Conservation (phyloP, 352 stramenopile genomes). For the Phytophthora kernoviae region DNA sequence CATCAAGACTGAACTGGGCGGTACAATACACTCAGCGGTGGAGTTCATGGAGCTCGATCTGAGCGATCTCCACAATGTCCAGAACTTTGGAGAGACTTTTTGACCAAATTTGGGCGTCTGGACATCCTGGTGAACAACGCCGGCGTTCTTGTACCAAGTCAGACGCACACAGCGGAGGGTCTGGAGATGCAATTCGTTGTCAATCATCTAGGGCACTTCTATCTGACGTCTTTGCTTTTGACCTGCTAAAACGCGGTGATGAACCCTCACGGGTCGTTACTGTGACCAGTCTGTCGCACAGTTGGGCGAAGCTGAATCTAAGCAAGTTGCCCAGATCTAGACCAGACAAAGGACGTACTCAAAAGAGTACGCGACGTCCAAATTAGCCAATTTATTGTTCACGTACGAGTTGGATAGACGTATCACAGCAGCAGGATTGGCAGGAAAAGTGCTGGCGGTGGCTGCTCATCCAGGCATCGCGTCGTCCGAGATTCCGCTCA, state of each 20-base stretch:
- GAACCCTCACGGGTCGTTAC: constrained; percentile 36
- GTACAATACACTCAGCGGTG: constrained; percentile 5
- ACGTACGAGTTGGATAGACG: constrained; percentile 50
- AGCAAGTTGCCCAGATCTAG: constrained; percentile 30
- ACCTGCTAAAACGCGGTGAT: constrained; percentile 38
- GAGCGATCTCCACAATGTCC: constrained; percentile 40
- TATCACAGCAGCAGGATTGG: constrained; percentile 25
- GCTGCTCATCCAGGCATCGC: constrained; percentile 39
- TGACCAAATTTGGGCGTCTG: constrained; percentile 41
- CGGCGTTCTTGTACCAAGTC: constrained; percentile 41
- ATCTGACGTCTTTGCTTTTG: constrained; percentile 57
- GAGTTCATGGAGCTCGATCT: constrained; percentile 58
- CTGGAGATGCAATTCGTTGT: constrained; percentile 67
- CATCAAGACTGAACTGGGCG: constrained; percentile 31
- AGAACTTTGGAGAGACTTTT: constrained; percentile 41
- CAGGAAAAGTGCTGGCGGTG: constrained; percentile 33
- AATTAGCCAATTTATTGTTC: constrained; percentile 52
- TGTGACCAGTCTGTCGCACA: constrained; percentile 44
- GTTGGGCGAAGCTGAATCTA: constrained; percentile 34
- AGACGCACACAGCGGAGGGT: constrained; percentile 41
- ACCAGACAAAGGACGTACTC: constrained; percentile 36
- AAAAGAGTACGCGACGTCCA: constrained; percentile 56
- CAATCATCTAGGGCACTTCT: constrained; percentile 70
- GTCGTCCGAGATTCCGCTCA: constrained; percentile 33
- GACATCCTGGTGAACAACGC: constrained; percentile 71